A percentile compares a stretch with the other conserved stretches of the same genome.
Conservation (phyloP, 257 asterid genomes). For the Solanum arcanum region DNA sequence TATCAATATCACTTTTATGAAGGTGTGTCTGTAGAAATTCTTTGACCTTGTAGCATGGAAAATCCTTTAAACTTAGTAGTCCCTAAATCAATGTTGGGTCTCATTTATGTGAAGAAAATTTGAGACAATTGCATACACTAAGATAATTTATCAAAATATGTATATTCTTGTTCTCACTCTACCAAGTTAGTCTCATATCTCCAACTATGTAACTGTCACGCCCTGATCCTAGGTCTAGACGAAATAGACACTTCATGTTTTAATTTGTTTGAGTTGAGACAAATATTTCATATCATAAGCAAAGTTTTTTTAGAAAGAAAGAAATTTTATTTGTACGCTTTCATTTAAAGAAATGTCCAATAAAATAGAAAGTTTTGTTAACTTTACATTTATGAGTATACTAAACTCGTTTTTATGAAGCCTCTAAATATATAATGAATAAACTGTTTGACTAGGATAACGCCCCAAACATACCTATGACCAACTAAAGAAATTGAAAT, state of each 20-base stretch:
- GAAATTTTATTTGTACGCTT: background rate
- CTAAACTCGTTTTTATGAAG: background rate
- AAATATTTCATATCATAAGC: background rate
- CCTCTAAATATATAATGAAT: no score
- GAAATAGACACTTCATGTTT: background rate
- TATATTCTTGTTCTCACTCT: no score
- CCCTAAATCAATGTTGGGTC: background rate
- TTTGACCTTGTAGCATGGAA: background rate
- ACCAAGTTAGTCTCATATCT: background rate
- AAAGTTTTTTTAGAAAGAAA: background rate
- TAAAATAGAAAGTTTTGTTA: background rate
- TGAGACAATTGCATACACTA: background rate
- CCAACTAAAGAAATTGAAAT: background rate
- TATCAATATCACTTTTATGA: background rate
- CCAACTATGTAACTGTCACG: background rate
- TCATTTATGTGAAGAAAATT: background rate
- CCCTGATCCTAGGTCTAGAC: rapidly evolving
- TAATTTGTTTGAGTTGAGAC: background rate
- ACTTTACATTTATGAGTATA: no score
- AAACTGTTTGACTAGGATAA: background rate
- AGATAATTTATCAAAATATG: background rate
- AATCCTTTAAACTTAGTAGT: background rate
- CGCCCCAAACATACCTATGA: background rate
- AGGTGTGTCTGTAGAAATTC: background rate
- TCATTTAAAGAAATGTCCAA: background rate